Base-by-base conservation (phyloP, 768 basidiomycete species). In the Rhizopogon vinicolor region DNA sequence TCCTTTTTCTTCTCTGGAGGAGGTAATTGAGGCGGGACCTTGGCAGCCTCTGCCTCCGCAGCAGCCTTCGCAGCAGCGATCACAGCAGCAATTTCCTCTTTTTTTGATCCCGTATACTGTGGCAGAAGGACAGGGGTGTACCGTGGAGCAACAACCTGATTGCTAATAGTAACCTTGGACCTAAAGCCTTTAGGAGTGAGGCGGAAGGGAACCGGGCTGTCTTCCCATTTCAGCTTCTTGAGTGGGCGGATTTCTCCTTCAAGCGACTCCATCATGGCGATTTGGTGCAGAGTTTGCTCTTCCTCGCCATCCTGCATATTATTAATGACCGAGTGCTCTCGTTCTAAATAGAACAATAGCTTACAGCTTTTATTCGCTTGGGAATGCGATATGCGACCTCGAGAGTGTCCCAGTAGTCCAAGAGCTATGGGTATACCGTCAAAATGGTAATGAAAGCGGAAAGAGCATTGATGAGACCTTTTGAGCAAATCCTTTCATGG, bases 331-430 rank as follows among this genome's bases (percentile, higher is more conserved):
- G 7, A 16, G 13, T 7, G 37, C n/a, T 37, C 48, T 49, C 22
- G 2, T 19, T 49, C 33, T 14, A 35, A 46, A 10, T 42, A 37
- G 2, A 57, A 33, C 29, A 3, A 12, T 16, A 22, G 63, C 75
- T 25, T 57, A 79, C 77, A 33, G 65, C 71, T 61, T 76, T 76
- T 46, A 76, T 61, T 54, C 87, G 79, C 66, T 91, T 90, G 14
- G 93, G 90, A 81, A 97, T 96, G 62, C 92, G 84, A 68, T 87
- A 95, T 28, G 82, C 87, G n/a, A 83, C 67, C 31, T 86, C 85
- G 43, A 98, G 77, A 2, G 77, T 77, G 18, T 81, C 79, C 96
- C 96, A 99, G 54, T 88, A 80, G 12, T 82, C 82, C 7, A 95
- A 72, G 4, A 98, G 76, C 89, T 94, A 59, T 25, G 52, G 13